phyloP scores from a whole-genome alignment of 495 filamentous ascomycete species.

The Penicillium coffeae region DNA sequence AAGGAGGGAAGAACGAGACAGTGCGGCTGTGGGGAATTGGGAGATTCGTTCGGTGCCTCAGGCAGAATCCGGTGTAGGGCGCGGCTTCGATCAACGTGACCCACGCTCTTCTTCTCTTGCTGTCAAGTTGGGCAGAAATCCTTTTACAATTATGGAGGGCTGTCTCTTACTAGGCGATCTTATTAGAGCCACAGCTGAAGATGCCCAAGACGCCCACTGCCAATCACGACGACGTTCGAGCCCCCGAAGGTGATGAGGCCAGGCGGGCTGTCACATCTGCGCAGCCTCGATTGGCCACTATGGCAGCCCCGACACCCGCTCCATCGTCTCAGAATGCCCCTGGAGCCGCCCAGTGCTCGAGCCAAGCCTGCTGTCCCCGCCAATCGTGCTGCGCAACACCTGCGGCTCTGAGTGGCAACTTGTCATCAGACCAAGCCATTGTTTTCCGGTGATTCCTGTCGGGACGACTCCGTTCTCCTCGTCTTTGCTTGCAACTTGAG shows the following conservation, averaged over 20 bases:
- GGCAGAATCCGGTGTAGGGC: neutral
- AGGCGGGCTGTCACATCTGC: slow-evolving; percentile 20
- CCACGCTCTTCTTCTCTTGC: too few relatives aligned
- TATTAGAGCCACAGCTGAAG: neutral
- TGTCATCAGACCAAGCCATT: neutral
- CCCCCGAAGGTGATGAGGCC: neutral
- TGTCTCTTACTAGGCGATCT: neutral
- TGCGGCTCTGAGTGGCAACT: neutral
- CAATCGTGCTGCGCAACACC: slow-evolving; percentile 2
- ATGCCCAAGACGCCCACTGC: neutral
- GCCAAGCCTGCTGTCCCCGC: slow-evolving; percentile 12
- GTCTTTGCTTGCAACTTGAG: too few relatives aligned
- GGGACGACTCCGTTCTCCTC: too few relatives aligned
- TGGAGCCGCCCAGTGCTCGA: slow-evolving; percentile 20
- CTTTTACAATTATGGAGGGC: too few relatives aligned
- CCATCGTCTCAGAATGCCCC: slow-evolving; percentile 21
- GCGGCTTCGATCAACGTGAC: too few relatives aligned
- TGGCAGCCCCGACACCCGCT: slow-evolving; percentile 9
- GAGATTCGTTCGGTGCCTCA: slow-evolving; percentile 1
- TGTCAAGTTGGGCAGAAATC: neutral
- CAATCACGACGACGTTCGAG: slow-evolving; percentile 1
- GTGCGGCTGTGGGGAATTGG: slow-evolving; percentile 30
- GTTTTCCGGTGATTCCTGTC: too few relatives aligned
- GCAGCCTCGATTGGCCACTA: slow-evolving; percentile 18
- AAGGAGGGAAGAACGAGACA: slow-evolving; percentile 18